Conservation (phyloP, 1,284 basidiomycete genomes). For the Erythrobasidium hasegawianum region DNA sequence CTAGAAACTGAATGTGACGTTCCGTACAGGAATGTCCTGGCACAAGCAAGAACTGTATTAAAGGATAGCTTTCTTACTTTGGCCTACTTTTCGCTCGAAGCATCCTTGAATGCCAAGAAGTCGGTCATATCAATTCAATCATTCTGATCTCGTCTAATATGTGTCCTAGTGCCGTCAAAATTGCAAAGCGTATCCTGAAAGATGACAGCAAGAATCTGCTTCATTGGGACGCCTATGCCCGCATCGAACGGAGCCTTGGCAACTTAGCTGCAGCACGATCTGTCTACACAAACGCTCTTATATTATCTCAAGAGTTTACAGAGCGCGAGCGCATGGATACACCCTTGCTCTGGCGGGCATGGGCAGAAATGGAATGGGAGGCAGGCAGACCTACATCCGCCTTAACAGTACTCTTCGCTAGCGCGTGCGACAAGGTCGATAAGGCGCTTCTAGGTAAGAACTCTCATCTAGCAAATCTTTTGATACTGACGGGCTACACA, state of each 20-base stretch:
- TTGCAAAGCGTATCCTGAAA: slow-evolving; percentile 68
- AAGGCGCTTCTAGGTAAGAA: slow-evolving; percentile 60
- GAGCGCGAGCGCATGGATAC: slow-evolving; percentile 37
- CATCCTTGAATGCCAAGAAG: slow-evolving; percentile 61
- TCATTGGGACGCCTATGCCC: slow-evolving; percentile 77
- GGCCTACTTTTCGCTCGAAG: slow-evolving; percentile 58
- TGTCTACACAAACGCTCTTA: slow-evolving; percentile 65
- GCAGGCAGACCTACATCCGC: slow-evolving; percentile 57
- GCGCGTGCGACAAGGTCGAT: slow-evolving; percentile 53
- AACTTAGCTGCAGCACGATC: slow-evolving; percentile 71
- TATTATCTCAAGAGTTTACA: slow-evolving; percentile 42
- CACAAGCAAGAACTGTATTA: slow-evolving; percentile 28
- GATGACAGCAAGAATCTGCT: slow-evolving; percentile 61
- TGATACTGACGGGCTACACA: background rate
- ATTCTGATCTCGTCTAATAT: background rate
- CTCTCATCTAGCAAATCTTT: background rate
- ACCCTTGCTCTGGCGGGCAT: slow-evolving; percentile 68
- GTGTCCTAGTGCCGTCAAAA: slow-evolving; percentile 62
- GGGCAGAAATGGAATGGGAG: slow-evolving; percentile 88
- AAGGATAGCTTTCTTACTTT: slow-evolving; percentile 50
- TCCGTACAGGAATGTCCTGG: slow-evolving; percentile 30
- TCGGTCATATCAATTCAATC: slow-evolving; percentile 47
- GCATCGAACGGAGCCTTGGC: slow-evolving; percentile 68
- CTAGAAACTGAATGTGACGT: too few species aligned
- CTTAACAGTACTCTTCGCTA: slow-evolving; percentile 60